phyloP scores from a whole-genome alignment of 2,329 filamentous ascomycete genomes.

The Cladophialophora psammophila region DNA sequence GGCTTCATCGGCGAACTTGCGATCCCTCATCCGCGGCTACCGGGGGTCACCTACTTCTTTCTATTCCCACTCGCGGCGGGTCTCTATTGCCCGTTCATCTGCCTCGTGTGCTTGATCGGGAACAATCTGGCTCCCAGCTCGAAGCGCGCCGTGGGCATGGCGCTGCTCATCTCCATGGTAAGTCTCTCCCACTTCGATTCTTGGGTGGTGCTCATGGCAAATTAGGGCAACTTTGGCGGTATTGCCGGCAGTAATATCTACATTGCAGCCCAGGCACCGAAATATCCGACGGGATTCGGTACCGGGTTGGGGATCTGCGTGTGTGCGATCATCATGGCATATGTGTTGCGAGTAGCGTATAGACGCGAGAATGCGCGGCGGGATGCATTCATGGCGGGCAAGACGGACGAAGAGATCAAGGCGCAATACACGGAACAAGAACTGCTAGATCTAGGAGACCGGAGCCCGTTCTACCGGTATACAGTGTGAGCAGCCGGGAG shows the following conservation, averaged over 20 bases:
- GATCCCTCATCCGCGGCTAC: conserved; percentile 51
- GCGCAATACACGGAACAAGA: conserved; percentile 39
- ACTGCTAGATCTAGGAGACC: conserved; percentile 45
- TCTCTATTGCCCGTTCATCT: conserved; percentile 67
- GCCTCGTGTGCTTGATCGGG: conserved; percentile 71
- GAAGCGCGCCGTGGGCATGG: conserved; percentile 72
- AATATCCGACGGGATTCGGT: conserved; percentile 49
- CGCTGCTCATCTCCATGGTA: conserved; percentile 65
- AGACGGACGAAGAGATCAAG: conserved; percentile 39
- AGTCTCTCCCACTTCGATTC: neutral
- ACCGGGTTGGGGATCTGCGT: conserved; percentile 46
- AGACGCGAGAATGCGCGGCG: conserved; percentile 44
- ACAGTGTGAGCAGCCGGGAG: conserved; percentile 37
- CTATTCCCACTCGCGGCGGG: conserved; percentile 62
- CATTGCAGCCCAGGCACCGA: conserved; percentile 45
- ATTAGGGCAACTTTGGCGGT: conserved; percentile 64
- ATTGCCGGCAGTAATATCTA: conserved; percentile 52
- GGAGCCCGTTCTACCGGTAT: conserved; percentile 46
- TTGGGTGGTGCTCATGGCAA: neutral
- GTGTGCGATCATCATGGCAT: conserved; percentile 43
- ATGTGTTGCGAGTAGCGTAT: conserved; percentile 42
- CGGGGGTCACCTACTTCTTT: conserved; percentile 52
- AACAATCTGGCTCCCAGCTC: conserved; percentile 76
- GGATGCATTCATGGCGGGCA: conserved; percentile 31
- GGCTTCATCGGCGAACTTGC: conserved; percentile 69